phyloP scores from a whole-genome alignment of 225 moss, liverwort and hornwort genomes.

The Physcomitrium patens region DNA sequence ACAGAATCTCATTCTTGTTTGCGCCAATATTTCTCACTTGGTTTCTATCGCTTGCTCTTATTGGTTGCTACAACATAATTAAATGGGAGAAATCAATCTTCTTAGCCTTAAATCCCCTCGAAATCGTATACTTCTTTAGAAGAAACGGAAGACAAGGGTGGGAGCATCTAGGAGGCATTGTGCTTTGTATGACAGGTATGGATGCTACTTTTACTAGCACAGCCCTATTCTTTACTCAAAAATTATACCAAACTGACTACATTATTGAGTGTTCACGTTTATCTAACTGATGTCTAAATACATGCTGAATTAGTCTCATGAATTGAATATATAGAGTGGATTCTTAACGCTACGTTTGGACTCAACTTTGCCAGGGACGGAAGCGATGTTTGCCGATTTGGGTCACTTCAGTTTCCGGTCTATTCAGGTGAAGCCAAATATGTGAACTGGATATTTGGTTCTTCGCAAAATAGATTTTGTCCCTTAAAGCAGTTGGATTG shows the following conservation, averaged over 20 bases:
- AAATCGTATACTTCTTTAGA: constrained; percentile 40
- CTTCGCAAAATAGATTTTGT: too few relatives aligned
- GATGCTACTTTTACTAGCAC: too few relatives aligned
- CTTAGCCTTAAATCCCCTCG: constrained; percentile 60
- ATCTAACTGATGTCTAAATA: too few relatives aligned
- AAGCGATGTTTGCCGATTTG: constrained; percentile 76
- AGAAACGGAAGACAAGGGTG: constrained; percentile 44
- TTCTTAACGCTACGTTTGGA: too few relatives aligned
- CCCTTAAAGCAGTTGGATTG: too few relatives aligned
- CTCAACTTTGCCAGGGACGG: constrained; percentile 39
- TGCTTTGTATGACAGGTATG: constrained; percentile 56
- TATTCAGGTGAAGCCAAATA: constrained; percentile 44
- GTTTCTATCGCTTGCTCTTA: constrained; percentile 47
- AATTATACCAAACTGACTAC: too few relatives aligned
- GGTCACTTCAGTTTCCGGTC: constrained; percentile 64
- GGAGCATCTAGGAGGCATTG: constrained; percentile 58
- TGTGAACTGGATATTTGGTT: too few relatives aligned
- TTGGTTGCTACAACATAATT: constrained; percentile 54
- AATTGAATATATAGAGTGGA: too few relatives aligned
- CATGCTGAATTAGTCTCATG: too few relatives aligned
- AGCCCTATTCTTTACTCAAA: too few relatives aligned
- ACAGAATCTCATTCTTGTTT: constrained; percentile 50
- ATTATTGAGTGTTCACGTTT: too few relatives aligned
- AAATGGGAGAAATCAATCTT: constrained; percentile 43
- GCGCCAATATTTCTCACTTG: constrained; percentile 51